Base-by-base conservation (phyloP, 2,329 filamentous ascomycete genomes). In the Fusarium luffae region DNA sequence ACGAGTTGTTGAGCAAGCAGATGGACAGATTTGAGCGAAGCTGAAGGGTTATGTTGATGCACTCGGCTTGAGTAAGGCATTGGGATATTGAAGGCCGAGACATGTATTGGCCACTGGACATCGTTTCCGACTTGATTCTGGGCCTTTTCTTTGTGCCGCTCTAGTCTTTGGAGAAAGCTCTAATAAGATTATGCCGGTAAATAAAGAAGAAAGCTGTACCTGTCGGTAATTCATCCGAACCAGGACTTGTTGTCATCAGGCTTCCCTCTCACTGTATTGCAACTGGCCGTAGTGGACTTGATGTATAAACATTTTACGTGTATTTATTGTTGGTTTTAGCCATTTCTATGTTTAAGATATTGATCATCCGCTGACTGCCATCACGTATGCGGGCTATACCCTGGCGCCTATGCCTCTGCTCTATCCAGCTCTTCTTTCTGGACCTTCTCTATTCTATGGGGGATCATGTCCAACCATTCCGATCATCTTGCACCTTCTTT, bases 401-500 rank as follows among this genome's bases (percentile, higher is more conserved):
- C 18, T 1, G 9, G 18, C 34, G 16, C 18, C 34, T 37, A 11
- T n/a, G 18, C 14, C 11, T 49, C 11, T 11, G 5, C 14, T 50
- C 5, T 18, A 7, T 34, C 19, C 47, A 23, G 18, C 10, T n/a
- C 7, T 25, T 21, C 21, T 6, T 12, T 49, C 28, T 34, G 10
- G 23, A 7, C n/a, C 9, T 21, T 19, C 32, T 50, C 28, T 40
- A 37, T 19, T 67, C 56, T 67, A 52, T 67, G 21, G 44, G 48
- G 34, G 57, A 43, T 47, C 55, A 21, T 57, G 7, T 47, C 43
- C 49, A 10, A 11, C 44, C 19, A 25, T 42, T 13, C 37, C 13
- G 13, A 5, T 13, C 25, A 28, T 55, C 50, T 34, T 52, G 42
- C 46, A 57, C 37, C 42, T 43, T 43, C 40, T 50, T 52, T 47